phyloP scores from a whole-genome alignment of 1,284 basidiomycete species.

The Inonotus obliquus region DNA sequence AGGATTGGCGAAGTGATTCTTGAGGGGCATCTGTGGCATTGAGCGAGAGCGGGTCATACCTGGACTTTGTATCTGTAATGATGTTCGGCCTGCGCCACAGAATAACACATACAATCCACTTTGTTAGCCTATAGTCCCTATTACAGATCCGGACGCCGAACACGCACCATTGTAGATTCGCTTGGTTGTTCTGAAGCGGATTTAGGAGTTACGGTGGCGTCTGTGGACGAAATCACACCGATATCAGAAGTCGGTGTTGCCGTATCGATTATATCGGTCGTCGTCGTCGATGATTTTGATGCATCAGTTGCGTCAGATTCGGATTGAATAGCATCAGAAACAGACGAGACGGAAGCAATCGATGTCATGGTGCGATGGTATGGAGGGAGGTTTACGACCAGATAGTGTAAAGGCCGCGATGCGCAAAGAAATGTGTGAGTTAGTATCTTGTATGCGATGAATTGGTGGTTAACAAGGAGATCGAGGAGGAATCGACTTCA shows the following conservation, averaged over 20 bases:
- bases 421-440: background rate
- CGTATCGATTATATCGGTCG: background rate
- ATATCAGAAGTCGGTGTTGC: background rate
- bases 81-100: background rate
- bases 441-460: background rate
- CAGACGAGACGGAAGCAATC: background rate
- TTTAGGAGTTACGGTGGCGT: background rate
- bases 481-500: background rate
- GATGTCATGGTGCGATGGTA: background rate
- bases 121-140: background rate
- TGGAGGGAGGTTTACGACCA: background rate
- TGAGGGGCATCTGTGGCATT: background rate
- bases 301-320: too few relatives aligned
- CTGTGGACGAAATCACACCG: background rate
- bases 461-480: background rate
- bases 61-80: conserved; percentile 13
- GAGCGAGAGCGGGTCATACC: background rate
- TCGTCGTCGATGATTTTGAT: background rate
- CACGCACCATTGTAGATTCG: background rate
- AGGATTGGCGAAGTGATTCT: background rate
- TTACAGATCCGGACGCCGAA: background rate
- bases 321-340: background rate
- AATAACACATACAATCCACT: background rate
- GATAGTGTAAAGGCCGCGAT: background rate
- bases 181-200: background rate